phyloP scores from a whole-genome alignment of 2,329 filamentous ascomycete genomes.

The Corinectria fuckeliana region DNA sequence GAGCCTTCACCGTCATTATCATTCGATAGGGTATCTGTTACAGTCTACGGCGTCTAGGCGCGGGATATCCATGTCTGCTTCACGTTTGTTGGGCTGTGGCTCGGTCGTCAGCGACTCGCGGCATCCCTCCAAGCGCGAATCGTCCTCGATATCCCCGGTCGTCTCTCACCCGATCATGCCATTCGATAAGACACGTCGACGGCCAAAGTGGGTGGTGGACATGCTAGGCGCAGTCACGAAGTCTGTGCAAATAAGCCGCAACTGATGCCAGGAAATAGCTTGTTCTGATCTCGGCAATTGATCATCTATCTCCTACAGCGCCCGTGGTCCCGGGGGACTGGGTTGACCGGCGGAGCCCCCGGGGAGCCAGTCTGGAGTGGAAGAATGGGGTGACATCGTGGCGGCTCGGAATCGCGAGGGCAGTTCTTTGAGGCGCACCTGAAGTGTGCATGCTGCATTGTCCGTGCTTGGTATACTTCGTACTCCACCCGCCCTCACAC shows the following conservation, averaged over 20 bases:
- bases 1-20: not conserved
- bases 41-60: not conserved
- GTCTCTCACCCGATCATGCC: not conserved
- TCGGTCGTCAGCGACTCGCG: not conserved
- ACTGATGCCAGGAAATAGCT: slow-evolving; percentile 3
- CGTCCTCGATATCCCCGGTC: not conserved
- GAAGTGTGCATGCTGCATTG: slow-evolving; percentile 26
- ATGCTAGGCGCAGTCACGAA: not conserved
- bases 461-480: slow-evolving; percentile 24
- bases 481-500: not conserved
- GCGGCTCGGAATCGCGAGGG: slow-evolving; percentile 9
- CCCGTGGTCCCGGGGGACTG: slow-evolving; percentile 8
- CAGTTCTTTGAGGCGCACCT: slow-evolving; percentile 22
- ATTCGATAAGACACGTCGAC: not conserved
- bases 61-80: not conserved
- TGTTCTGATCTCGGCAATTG: slow-evolving; percentile 22
- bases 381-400: slow-evolving; percentile 25
- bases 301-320: slow-evolving; percentile 9
- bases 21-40: not conserved
- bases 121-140: not conserved
- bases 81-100: not conserved
- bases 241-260: not conserved
- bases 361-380: slow-evolving; percentile 10
- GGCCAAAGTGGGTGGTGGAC: not conserved
- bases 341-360: slow-evolving; percentile 20